Percentiles rank a stretch among this genome's conserved stretches.
phyloP scores from a whole-genome alignment of 148 eudicot genomes.

The Tetragonia tetragonoides region DNA sequence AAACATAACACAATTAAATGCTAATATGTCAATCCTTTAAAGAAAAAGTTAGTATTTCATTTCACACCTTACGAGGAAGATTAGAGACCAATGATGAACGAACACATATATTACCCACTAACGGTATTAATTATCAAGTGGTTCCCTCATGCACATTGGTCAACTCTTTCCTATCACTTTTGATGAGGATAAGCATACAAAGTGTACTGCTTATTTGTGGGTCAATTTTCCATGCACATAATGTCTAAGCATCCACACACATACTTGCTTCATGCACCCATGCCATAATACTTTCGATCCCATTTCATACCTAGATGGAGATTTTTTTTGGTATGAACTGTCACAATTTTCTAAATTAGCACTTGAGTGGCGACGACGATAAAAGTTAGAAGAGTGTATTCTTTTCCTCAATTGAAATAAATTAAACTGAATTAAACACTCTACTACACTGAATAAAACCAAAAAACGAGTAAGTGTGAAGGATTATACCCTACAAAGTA shows the following conservation, averaged over 20 bases:
- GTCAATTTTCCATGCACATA: constrained; percentile 25
- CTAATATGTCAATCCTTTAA: constrained; percentile 11
- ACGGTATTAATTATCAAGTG: constrained; percentile 10
- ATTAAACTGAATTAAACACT: no score
- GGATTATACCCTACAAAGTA: no score
- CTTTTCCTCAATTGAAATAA: no score
- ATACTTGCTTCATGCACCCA: neutral
- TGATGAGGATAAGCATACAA: neutral
- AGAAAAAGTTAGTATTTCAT: constrained; percentile 13
- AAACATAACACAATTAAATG: neutral
- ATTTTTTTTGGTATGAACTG: neutral
- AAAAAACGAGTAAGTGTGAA: no score
- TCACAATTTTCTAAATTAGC: neutral
- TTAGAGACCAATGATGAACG: constrained; percentile 20
- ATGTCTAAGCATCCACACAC: constrained; percentile 22
- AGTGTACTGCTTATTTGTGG: constrained; percentile 6
- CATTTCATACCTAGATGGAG: constrained; percentile 13
- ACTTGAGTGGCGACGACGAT: neutral
- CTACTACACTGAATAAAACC: no score
- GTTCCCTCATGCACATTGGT: constrained; percentile 30
- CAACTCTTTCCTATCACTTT: constrained; percentile 31
- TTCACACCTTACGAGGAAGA: constrained; percentile 26
- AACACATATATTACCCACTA: constrained; percentile 21
- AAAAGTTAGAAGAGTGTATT: no score
- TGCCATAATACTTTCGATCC: neutral